Evolutionary conservation across 2,329 filamentous ascomycete species (phyloP).

Genomic region (Ceratocystis variospora): DNA sequence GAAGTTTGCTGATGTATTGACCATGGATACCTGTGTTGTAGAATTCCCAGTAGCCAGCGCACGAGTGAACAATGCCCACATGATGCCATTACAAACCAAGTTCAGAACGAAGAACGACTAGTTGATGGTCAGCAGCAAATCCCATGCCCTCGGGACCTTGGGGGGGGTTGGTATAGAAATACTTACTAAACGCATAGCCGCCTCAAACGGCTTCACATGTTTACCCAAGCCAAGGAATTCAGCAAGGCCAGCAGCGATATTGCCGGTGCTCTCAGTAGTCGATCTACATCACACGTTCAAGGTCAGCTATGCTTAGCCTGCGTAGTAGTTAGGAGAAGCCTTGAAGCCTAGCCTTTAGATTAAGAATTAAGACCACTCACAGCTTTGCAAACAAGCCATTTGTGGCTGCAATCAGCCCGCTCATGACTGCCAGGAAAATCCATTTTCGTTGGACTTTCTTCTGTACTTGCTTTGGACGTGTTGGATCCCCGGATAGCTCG

Average conservation of each 20-base stretch:
- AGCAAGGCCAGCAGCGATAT: slow-evolving; percentile 34
- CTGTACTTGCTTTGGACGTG: neutral
- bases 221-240: slow-evolving; percentile 31
- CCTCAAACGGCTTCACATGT: slow-evolving; percentile 33
- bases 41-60: slow-evolving; percentile 61
- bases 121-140: slow-evolving; percentile 3
- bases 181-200: slow-evolving; percentile 37
- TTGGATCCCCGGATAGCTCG: slow-evolving; percentile 25
- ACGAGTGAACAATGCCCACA: slow-evolving; percentile 74
- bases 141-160: neutral
- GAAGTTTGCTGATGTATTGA: slow-evolving; percentile 75
- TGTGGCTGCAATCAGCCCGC: slow-evolving; percentile 63
- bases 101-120: slow-evolving; percentile 65
- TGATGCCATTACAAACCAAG: slow-evolving; percentile 60
- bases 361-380: slow-evolving; percentile 32
- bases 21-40: slow-evolving; percentile 65
- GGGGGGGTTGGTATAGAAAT: neutral
- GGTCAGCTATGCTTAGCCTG: neutral
- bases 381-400: slow-evolving; percentile 78
- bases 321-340: neutral
- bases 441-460: slow-evolving; percentile 30
- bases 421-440: slow-evolving; percentile 57
- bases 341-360: neutral
- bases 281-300: slow-evolving; percentile 30
- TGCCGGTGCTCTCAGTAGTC: slow-evolving; percentile 41